These are phyloP conservation scores for Planoprotostelium fungivorum DNA, from an alignment of 78 protist species.

Conservation along the genomic window DNA sequence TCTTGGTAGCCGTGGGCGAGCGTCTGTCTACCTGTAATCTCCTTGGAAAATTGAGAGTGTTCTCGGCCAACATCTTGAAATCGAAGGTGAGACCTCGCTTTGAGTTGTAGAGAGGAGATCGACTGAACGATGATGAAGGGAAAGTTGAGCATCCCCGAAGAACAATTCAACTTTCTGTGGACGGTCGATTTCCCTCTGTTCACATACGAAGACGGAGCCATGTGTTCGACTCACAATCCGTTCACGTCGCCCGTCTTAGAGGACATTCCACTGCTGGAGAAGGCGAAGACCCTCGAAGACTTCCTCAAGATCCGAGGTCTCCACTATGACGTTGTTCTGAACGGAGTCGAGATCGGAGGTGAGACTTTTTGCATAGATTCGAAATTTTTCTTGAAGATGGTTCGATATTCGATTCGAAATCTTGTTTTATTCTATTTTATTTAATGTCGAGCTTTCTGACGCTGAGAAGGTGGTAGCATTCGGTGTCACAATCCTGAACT, in stretches of 20 bases:
- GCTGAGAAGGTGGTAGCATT: constrained; percentile 64
- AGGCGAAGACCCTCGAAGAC: background rate
- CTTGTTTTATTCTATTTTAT: background rate
- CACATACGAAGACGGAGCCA: constrained; percentile 24
- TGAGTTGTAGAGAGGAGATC: no score
- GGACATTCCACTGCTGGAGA: constrained; percentile 26
- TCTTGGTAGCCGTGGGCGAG: background rate
- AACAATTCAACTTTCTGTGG: constrained; percentile 78
- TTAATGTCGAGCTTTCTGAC: background rate
- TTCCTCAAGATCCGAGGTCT: constrained; percentile 38
- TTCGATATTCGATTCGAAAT: no score
- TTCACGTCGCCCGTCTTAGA: constrained; percentile 85
- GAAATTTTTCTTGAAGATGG: background rate
- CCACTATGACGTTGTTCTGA: constrained; percentile 81
- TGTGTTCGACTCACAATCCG: constrained; percentile 78
- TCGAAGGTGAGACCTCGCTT: background rate
- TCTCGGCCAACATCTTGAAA: background rate
- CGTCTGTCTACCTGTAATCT: background rate
- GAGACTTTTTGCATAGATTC: no score
- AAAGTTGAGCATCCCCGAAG: constrained; percentile 19
- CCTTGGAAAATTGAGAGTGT: constrained; percentile 2
- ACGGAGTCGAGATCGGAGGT: constrained; percentile 86
- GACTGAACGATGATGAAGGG: no score
- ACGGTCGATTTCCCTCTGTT: constrained; percentile 86
- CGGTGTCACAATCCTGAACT: constrained; percentile 72